Evolutionary conservation across 495 filamentous ascomycete genomes (phyloP).

Genomic region (Podospora conica): DNA sequence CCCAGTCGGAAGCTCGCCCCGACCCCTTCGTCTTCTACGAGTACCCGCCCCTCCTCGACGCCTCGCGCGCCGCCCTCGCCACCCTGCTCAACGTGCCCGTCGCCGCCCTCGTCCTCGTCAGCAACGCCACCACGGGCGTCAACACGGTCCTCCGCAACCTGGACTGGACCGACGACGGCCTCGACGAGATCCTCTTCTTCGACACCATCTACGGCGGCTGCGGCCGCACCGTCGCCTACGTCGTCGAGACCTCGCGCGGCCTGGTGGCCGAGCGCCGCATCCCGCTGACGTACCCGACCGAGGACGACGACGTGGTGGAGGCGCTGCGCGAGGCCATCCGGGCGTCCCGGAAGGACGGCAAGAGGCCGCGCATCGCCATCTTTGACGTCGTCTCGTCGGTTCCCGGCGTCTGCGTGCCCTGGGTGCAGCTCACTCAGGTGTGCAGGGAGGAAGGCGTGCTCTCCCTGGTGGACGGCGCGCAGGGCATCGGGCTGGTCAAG

Average conservation of each 20-base stretch:
- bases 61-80: constrained; percentile 59
- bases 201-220: constrained; percentile 72
- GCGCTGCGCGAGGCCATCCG: constrained; percentile 46
- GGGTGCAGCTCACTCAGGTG: constrained; percentile 54
- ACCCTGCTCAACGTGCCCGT: constrained; percentile 53
- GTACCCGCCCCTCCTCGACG: constrained; percentile 52
- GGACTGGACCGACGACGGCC: constrained; percentile 40
- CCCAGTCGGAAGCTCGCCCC: constrained; percentile 54
- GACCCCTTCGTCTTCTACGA: constrained; percentile 68
- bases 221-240: constrained; percentile 60
- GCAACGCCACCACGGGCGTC: constrained; percentile 75
- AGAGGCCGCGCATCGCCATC: constrained; percentile 54
- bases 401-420: constrained; percentile 75
- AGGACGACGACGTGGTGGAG: constrained; percentile 51
- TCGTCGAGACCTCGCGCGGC: constrained; percentile 51
- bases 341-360: constrained; percentile 35
- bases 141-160: constrained; percentile 76
- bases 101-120: constrained; percentile 66
- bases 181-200: constrained; percentile 63
- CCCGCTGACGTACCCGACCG: constrained; percentile 47
- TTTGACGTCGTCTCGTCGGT: constrained; percentile 72
- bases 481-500: constrained; percentile 70
- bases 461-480: constrained; percentile 70
- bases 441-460: constrained; percentile 60
- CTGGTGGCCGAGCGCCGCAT: constrained; percentile 34